Evolutionary conservation across 805 yeast genomes (phyloP).

Genomic region (Komagataella pseudopastoris): DNA sequence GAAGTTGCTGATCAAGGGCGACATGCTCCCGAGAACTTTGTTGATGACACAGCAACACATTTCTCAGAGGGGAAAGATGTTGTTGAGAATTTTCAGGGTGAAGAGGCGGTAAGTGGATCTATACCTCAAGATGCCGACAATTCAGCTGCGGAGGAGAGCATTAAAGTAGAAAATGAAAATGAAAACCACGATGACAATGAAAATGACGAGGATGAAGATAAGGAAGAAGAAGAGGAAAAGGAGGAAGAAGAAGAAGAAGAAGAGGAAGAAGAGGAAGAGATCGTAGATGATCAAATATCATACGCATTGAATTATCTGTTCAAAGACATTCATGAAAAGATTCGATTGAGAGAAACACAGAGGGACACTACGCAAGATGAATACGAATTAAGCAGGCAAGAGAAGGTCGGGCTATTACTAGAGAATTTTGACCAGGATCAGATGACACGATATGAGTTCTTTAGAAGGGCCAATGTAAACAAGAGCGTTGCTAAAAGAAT

Average conservation of each 20-base stretch:
- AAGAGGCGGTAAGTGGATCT: not conserved
- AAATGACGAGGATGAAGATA: not conserved
- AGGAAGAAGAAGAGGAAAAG: not conserved
- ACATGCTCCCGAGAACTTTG: not conserved
- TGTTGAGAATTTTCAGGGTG: not conserved
- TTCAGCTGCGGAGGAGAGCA: not conserved
- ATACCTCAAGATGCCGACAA: not conserved
- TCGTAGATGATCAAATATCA: not conserved
- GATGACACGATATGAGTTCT: conserved; percentile 77
- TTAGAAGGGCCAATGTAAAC: conserved; percentile 63
- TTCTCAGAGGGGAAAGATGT: not conserved
- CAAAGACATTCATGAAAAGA: not conserved
- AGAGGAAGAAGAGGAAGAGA: not conserved
- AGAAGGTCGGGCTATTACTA: conserved; percentile 46
- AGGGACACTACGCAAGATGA: not conserved
- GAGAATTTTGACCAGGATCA: conserved; percentile 71
- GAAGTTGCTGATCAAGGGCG: not conserved
- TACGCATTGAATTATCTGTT: not conserved
- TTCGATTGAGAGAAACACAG: not conserved
- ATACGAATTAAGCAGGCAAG: conserved; percentile 31
- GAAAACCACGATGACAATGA: too few species aligned
- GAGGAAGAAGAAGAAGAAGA: not conserved
- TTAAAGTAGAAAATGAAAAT: not conserved
- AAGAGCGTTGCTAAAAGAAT: conserved; percentile 69
- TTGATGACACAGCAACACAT: not conserved